Conservation (phyloP, 257 asterid genomes). For the Phtheirospermum japonicum region DNA sequence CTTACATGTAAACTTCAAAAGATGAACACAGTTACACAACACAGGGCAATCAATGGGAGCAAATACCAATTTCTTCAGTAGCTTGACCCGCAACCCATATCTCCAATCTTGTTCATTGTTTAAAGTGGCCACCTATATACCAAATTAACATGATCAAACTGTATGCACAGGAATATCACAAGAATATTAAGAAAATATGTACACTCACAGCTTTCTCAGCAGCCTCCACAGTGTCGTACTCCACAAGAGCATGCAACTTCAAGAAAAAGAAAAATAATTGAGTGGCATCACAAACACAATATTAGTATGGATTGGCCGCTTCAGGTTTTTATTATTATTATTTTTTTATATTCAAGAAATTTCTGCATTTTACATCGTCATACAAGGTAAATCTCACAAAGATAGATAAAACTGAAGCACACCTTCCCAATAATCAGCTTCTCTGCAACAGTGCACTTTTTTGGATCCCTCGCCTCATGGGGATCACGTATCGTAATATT, state of each 20-base stretch:
- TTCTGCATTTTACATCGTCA: conserved; percentile 13
- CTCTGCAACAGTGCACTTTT: conserved; percentile 69
- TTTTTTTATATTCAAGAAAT: background rate
- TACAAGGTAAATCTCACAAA: conserved; percentile 11
- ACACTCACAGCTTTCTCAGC: conserved; percentile 93
- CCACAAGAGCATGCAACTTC: conserved; percentile 93
- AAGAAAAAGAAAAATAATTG: conserved; percentile 11
- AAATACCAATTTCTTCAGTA: conserved; percentile 67
- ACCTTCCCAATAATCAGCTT: conserved; percentile 92
- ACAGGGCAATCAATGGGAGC: conserved; percentile 9
- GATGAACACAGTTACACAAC: conserved; percentile 15
- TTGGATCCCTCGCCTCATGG: conserved; percentile 60
- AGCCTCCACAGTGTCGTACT: conserved; percentile 74
- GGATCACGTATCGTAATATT: conserved; percentile 68
- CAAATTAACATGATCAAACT: conserved; percentile 25
- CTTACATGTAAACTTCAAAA: background rate
- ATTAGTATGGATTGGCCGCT: background rate
- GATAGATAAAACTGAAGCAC: conserved; percentile 24
- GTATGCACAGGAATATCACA: background rate
- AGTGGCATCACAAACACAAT: background rate
- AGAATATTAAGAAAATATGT: conserved; percentile 11
- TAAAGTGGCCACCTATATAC: conserved; percentile 59
- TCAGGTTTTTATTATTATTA: conserved; percentile 8
- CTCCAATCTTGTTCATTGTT: conserved; percentile 98
- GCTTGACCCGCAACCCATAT: conserved; percentile 93